Conservation (phyloP, 805 yeast genomes). For the Candida silvatica region DNA sequence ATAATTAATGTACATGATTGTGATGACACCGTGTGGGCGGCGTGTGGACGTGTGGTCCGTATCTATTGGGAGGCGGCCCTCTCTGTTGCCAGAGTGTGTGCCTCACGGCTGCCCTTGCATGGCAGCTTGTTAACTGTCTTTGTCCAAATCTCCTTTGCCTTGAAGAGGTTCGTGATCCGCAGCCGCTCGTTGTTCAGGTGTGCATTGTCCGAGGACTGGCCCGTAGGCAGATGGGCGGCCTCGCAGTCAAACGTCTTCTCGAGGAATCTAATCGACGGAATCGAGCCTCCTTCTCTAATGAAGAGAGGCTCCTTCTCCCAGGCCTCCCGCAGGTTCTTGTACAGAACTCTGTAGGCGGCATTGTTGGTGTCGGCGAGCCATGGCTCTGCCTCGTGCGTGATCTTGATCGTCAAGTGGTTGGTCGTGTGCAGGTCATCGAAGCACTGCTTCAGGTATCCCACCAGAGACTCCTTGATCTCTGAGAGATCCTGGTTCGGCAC, state of each 20-base stretch:
- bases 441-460: conserved; percentile 33
- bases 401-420: conserved; percentile 51
- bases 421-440: conserved; percentile 47
- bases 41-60: too few relatives aligned
- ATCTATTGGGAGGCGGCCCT: neutral
- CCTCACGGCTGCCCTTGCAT: conserved; percentile 4
- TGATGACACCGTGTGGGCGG: neutral
- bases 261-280: conserved; percentile 79
- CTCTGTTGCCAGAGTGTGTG: neutral
- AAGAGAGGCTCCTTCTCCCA: conserved; percentile 82
- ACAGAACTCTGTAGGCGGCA: conserved; percentile 60
- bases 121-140: conserved; percentile 40
- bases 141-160: conserved; percentile 55
- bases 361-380: conserved; percentile 89
- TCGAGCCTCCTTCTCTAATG: conserved; percentile 95
- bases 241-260: conserved; percentile 79
- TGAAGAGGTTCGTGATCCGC: conserved; percentile 68
- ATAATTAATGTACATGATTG: conserved; percentile 1
- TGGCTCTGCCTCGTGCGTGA: conserved; percentile 86
- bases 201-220: conserved; percentile 91
- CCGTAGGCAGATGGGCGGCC: conserved; percentile 95
- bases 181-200: conserved; percentile 84
- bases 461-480: conserved; percentile 43
- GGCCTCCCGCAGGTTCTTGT: conserved; percentile 49
- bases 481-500: conserved; percentile 81